Evolutionary conservation across 192 early-diverging fungal species (phyloP), one percentile per base, ranked within the genome.

Genomic region (Podila clonocystis): DNA sequence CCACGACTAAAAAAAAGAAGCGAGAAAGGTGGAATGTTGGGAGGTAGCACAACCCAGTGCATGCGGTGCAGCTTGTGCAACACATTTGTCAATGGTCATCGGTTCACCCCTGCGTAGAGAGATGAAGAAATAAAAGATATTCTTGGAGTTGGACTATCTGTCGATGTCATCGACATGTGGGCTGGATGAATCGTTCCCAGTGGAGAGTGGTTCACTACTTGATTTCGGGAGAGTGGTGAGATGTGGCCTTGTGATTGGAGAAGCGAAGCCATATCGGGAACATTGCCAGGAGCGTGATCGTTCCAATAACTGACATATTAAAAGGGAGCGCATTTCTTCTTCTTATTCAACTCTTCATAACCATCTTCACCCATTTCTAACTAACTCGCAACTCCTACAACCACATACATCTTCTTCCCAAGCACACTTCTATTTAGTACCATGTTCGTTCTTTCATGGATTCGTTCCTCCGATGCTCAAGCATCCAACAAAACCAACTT

Each of bases 401-500:
- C 49, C 12, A 48, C 45, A 15, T 17, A 58, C 29, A 1, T 5
- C 0, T 17, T n/a, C 49, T 29, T 6, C 24, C 22, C n/a, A 58
- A 26, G 61, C 7, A 9, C 29, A 31, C 9, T 9, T 45, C 33
- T 64, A 28, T 64, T 20, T 15, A 3, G 8, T 7, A 68, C 31
- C 48, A 75, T 75, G 73, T 75, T 75, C 30, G 50, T 68, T 33
- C 58, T 79, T 45, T 79, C 76, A 0, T 79, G 76, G 76, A 79
- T 79, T 59, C 76, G 76, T n/a, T 70, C 68, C 28, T 72, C 76
- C 9, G 76, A 68, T 34, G 57, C 65, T 55, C 67, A 70, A 45
- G 62, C 68, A 22, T 24, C 48, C 74, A 62, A 63, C 41, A 57
- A 9, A 26, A 29, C 49, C 41, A 48, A 64, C 9, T 49, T 34